A percentile compares a stretch with the other conserved stretches of the same genome.
Conservation (phyloP, 148 eudicot species). For the Diospyros kaki region DNA sequence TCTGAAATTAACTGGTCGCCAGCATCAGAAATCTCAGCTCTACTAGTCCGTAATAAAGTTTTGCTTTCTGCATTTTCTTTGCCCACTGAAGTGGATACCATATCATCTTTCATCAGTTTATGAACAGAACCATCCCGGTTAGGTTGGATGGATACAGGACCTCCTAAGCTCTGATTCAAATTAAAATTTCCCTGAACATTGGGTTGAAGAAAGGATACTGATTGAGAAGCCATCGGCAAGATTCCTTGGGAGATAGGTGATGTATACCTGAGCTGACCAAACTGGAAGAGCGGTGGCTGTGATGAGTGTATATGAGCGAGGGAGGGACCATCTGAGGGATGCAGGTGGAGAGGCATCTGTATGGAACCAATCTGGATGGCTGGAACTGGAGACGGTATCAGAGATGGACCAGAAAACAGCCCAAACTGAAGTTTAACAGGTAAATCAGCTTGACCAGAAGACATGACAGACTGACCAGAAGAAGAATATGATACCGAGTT, state of each 20-base stretch:
- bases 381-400: constrained; percentile 91
- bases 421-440: constrained; percentile 93
- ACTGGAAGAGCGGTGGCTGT: constrained; percentile 80
- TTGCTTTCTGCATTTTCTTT: constrained; percentile 23
- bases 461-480: constrained; percentile 30
- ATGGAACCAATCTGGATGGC: constrained; percentile 98
- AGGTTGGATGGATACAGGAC: constrained; percentile 30
- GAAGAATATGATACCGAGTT: constrained; percentile 27
- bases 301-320: constrained; percentile 59
- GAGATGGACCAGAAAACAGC: constrained; percentile 88
- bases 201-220: constrained; percentile 72
- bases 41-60: constrained; percentile 20
- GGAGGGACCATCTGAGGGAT: constrained; percentile 31
- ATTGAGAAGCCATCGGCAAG: constrained; percentile 63
- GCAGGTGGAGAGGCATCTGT: constrained; percentile 95
- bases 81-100: constrained; percentile 21
- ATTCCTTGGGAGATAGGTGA: constrained; percentile 76
- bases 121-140: constrained; percentile 32
- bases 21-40: constrained; percentile 27
- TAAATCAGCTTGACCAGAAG: constrained; percentile 45
- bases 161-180: constrained; percentile 47
- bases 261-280: constrained; percentile 81
- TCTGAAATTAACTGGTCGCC: constrained; percentile 27
- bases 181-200: constrained; percentile 41
- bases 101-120: constrained; percentile 32